Conservation (phyloP, 257 asterid species). For the Ballota nigra region DNA sequence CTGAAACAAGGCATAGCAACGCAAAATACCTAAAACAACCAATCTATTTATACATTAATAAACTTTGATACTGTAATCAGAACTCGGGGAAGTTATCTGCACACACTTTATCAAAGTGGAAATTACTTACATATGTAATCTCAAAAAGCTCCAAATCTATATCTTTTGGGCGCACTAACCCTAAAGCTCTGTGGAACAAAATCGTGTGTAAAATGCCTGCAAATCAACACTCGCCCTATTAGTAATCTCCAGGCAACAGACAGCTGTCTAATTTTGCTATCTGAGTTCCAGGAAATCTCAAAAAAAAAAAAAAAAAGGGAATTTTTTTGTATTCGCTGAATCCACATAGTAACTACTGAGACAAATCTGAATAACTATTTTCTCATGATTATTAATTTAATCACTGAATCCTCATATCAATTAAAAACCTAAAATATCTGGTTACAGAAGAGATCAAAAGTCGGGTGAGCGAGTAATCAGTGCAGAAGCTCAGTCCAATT, state of each 20-base stretch:
- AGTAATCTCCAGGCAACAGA: slow-evolving; percentile 20
- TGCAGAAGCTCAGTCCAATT: slow-evolving; percentile 14
- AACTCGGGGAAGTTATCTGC: neutral
- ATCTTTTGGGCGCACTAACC: slow-evolving; percentile 91
- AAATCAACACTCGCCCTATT: slow-evolving; percentile 27
- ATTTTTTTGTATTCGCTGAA: neutral
- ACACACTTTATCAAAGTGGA: neutral
- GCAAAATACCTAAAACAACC: neutral
- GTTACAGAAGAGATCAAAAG: neutral
- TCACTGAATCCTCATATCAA: slow-evolving; percentile 7
- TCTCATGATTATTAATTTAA: neutral
- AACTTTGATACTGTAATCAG: neutral
- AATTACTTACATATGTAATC: slow-evolving; percentile 77
- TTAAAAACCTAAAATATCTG: slow-evolving; percentile 10
- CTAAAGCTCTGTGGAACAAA: slow-evolving; percentile 90
- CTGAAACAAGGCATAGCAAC: neutral
- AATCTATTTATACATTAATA: neutral
- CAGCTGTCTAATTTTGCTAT: neutral
- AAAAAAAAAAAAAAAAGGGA: neutral
- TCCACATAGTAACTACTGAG: neutral
- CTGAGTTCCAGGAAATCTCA: neutral
- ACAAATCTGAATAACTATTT: neutral
- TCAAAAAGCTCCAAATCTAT: slow-evolving; percentile 94
- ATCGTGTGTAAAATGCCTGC: slow-evolving; percentile 92
- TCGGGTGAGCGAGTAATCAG: neutral